Conservation (phyloP, 2,329 filamentous ascomycete genomes). For the Fusarium burgessii region DNA sequence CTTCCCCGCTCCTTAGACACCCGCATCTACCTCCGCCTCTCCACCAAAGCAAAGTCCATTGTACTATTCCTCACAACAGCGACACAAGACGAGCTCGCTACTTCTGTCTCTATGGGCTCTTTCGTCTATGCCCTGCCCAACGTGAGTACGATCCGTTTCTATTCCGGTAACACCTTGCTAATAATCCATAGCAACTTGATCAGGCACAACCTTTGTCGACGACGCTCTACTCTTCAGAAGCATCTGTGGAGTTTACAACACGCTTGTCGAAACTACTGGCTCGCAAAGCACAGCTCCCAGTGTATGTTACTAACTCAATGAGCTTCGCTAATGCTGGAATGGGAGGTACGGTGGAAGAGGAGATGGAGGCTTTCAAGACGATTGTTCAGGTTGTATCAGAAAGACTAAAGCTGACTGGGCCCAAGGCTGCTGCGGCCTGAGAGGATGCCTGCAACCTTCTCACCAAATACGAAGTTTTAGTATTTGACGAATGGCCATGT, state of each 20-base stretch:
- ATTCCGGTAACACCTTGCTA: constrained; percentile 19
- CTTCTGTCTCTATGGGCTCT: constrained; percentile 76
- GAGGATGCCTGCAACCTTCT: neutral
- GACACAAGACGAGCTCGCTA: constrained; percentile 62
- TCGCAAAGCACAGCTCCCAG: constrained; percentile 76
- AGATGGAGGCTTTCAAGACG: constrained; percentile 86
- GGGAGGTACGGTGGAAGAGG: constrained; percentile 88
- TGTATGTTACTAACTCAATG: constrained; percentile 93
- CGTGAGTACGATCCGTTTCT: constrained; percentile 62
- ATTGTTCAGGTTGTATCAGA: constrained; percentile 75
- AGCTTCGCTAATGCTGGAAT: constrained; percentile 79
- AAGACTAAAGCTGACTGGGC: constrained; percentile 43
- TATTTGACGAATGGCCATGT: neutral
- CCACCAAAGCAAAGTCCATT: constrained; percentile 67
- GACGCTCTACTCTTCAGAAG: constrained; percentile 79
- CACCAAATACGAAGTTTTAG: neutral
- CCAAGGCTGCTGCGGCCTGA: constrained; percentile 15
- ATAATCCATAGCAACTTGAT: constrained; percentile 59
- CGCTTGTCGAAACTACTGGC: constrained; percentile 86
- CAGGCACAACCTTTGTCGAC: constrained; percentile 78
- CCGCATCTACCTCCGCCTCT: constrained; percentile 70
- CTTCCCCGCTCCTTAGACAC: constrained; percentile 71
- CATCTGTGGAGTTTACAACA: constrained; percentile 86
- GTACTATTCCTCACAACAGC: constrained; percentile 72
- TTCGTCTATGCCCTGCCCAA: constrained; percentile 95